phyloP scores from a whole-genome alignment of 1,284 basidiomycete genomes.

The Pisolithus thermaeus region DNA sequence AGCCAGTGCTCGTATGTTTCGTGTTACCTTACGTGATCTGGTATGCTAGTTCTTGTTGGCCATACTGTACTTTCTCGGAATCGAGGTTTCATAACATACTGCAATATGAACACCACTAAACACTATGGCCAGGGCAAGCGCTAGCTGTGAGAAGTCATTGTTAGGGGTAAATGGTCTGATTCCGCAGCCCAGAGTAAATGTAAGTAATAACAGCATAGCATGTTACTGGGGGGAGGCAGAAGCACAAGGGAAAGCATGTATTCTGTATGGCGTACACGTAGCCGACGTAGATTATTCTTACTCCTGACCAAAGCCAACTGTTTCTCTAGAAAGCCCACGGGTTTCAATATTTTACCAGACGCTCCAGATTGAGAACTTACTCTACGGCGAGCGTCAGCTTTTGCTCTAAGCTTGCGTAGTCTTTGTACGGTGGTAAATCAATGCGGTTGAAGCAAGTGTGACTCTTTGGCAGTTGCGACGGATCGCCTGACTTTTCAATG shows the following conservation, averaged over 20 bases:
- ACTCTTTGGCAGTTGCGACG: slow-evolving; percentile 80
- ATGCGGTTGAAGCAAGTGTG: slow-evolving; percentile 86
- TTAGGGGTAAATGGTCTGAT: neutral
- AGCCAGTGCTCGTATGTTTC: slow-evolving; percentile 11
- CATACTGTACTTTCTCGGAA: too few relatives aligned
- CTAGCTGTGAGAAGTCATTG: neutral
- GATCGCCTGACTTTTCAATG: slow-evolving; percentile 86
- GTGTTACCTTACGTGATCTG: neutral
- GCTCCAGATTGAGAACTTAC: slow-evolving; percentile 34
- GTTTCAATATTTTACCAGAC: slow-evolving; percentile 9
- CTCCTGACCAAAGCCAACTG: slow-evolving; percentile 67
- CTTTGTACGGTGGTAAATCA: slow-evolving; percentile 82
- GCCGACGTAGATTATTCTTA: slow-evolving; percentile 25
- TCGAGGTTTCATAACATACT: too few relatives aligned
- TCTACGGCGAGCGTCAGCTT: slow-evolving; percentile 83
- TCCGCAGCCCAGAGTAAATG: neutral
- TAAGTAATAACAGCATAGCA: neutral
- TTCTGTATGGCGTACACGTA: neutral
- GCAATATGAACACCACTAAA: too few relatives aligned
- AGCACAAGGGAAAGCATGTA: slow-evolving; percentile 14
- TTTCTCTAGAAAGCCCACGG: slow-evolving; percentile 42
- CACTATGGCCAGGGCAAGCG: neutral
- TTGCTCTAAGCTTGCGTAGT: slow-evolving; percentile 77
- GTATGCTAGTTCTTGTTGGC: too few relatives aligned
- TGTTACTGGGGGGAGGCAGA: neutral